Conservation (phyloP, 306 rosid genomes). For the Vigna mungo region DNA sequence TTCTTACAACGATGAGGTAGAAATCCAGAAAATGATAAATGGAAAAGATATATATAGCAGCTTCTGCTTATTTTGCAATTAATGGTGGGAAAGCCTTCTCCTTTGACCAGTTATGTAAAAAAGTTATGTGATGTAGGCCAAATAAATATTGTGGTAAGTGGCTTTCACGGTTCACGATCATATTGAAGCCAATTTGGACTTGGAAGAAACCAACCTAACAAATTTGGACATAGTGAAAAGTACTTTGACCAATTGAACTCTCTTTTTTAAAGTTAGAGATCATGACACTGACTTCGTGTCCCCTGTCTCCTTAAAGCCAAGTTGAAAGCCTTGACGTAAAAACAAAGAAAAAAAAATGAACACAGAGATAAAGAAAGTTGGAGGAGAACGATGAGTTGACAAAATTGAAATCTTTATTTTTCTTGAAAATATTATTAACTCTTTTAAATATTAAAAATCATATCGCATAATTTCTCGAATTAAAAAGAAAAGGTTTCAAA, state of each 20-base stretch:
- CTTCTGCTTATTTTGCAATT: neutral
- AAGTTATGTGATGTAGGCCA: conserved; percentile 22
- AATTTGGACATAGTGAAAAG: conserved; percentile 25
- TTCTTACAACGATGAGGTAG: neutral
- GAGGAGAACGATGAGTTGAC: neutral
- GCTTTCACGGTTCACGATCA: conserved; percentile 18
- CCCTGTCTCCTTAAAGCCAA: conserved; percentile 40
- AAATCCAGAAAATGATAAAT: conserved; percentile 29
- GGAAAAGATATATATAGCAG: neutral
- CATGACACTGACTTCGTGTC: conserved; percentile 7
- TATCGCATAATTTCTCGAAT: no score
- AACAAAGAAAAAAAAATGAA: neutral
- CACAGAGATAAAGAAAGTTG: no score
- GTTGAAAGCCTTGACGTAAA: conserved; percentile 21
- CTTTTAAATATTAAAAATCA: no score
- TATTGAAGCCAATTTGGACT: conserved; percentile 23
- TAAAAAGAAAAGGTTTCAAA: no score
- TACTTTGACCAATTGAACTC: conserved; percentile 6
- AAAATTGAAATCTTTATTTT: neutral
- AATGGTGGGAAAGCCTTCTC: neutral
- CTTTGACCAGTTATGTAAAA: neutral
- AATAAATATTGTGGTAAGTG: conserved; percentile 31
- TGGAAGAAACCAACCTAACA: conserved; percentile 27
- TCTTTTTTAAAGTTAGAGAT: neutral
- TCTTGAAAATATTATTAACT: no score